Conservation (phyloP, 805 yeast species). For the Ogataea populi-albae region DNA sequence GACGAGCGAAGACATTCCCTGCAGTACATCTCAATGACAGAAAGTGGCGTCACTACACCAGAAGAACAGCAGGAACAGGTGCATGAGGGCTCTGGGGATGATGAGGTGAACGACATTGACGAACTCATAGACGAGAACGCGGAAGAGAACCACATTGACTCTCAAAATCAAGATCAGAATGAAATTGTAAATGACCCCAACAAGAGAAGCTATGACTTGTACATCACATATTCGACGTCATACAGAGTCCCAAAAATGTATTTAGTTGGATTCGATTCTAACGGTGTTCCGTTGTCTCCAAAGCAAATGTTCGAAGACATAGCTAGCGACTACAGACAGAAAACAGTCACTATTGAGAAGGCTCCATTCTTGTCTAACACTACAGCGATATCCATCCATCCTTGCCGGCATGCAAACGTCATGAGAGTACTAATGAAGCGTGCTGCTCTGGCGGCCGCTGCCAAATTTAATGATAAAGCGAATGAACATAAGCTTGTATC, state of each 20-base stretch:
- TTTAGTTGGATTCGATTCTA: conserved; percentile 77
- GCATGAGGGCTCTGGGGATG: conserved; percentile 21
- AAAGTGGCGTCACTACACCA: conserved; percentile 13
- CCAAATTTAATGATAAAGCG: conserved; percentile 33
- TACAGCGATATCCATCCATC: conserved; percentile 88
- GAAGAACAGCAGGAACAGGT: conserved; percentile 7
- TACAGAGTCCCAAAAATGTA: conserved; percentile 95
- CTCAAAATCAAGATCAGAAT: conserved; percentile 32
- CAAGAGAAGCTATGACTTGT: conserved; percentile 78
- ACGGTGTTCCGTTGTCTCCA: conserved; percentile 85
- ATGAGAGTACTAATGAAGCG: conserved; percentile 84
- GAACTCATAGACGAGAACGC: conserved; percentile 35
- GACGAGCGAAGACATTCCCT: conserved; percentile 29
- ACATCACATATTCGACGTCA: conserved; percentile 89
- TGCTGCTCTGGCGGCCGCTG: conserved; percentile 50
- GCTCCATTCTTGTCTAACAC: conserved; percentile 79
- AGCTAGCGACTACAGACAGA: conserved; percentile 84
- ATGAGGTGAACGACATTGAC: conserved; percentile 42
- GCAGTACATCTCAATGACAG: conserved; percentile 24
- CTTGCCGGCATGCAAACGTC: conserved; percentile 92
- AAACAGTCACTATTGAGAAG: conserved; percentile 93
- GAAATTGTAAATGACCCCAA: conserved; percentile 37
- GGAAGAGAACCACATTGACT: conserved; percentile 32
- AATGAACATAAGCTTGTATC: conserved; percentile 33
- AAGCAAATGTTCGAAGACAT: conserved; percentile 94